Percentiles rank a stretch among this genome's conserved stretches.
These are phyloP conservation scores for Dictyostelium capitatum DNA, from an alignment of 78 protist genomes.

Conservation along the genomic window DNA sequence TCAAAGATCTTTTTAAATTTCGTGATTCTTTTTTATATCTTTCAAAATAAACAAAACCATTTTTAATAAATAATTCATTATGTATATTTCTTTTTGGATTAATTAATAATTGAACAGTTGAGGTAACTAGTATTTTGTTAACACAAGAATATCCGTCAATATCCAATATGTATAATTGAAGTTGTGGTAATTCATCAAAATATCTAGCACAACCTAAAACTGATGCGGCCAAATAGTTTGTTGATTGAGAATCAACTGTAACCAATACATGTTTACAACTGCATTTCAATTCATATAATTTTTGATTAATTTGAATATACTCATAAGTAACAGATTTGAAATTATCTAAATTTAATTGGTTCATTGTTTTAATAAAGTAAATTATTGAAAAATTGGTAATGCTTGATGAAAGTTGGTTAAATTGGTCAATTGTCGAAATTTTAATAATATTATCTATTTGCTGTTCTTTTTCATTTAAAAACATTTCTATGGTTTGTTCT, in stretches of 20 bases:
- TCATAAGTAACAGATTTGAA: neutral
- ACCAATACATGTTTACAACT: slow-evolving; percentile 1
- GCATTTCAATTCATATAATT: neutral
- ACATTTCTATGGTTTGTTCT: too few species aligned
- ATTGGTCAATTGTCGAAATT: neutral
- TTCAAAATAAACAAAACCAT: neutral
- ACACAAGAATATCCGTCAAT: neutral
- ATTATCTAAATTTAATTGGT: neutral
- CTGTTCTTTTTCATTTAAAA: neutral
- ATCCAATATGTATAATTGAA: neutral
- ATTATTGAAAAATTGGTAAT: neutral
- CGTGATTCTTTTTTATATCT: neutral
- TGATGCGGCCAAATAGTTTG: neutral
- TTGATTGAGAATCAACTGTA: neutral
- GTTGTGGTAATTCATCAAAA: neutral
- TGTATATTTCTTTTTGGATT: neutral
- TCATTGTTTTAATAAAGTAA: neutral
- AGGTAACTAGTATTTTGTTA: neutral
- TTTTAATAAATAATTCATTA: neutral
- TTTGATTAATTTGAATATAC: slow-evolving; percentile 6
- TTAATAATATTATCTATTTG: neutral
- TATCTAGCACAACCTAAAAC: neutral
- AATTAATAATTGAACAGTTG: too few species aligned
- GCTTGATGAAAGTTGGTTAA: neutral
- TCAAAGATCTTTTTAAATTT: neutral